phyloP scores from a whole-genome alignment of 2,329 filamentous ascomycete species.

The Simplicillium sp. region DNA sequence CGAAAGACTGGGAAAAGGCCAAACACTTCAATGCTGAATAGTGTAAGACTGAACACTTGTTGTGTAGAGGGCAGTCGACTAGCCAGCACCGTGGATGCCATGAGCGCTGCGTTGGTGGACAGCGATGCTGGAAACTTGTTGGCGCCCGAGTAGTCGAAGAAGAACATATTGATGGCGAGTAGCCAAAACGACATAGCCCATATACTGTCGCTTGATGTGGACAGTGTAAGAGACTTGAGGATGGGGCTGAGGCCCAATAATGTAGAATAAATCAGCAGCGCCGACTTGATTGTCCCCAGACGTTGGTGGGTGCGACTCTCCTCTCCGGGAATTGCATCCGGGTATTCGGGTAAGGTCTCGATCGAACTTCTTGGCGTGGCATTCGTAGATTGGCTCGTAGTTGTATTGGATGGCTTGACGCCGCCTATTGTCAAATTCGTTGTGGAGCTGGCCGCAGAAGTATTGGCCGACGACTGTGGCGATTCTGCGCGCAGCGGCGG shows the following conservation, averaged over 20 bases:
- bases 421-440: constrained; percentile 24
- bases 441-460: constrained; percentile 36
- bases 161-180: constrained; percentile 91
- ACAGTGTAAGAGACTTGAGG: constrained; percentile 88
- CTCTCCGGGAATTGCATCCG: constrained; percentile 19
- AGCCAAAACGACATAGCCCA: constrained; percentile 96
- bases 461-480: constrained; percentile 12
- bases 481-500: constrained; percentile 18
- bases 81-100: constrained; percentile 91
- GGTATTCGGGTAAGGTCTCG: constrained; percentile 1
- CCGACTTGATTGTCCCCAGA: constrained; percentile 81
- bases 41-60: constrained; percentile 87
- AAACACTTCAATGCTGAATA: constrained; percentile 97
- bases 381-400: not conserved
- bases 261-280: constrained; percentile 84
- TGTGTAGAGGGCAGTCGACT: constrained; percentile 82
- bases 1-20: constrained; percentile 95
- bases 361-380: not conserved
- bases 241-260: constrained; percentile 89
- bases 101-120: constrained; percentile 90
- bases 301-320: constrained; percentile 38
- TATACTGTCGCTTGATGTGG: constrained; percentile 88
- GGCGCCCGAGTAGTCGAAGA: constrained; percentile 86
- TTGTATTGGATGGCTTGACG: constrained; percentile 3
- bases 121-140: constrained; percentile 62